Percentiles rank a stretch among this genome's conserved stretches.
These are phyloP conservation scores for Hortiboletus campestris DNA, from an alignment of 768 basidiomycete species.

Conservation along the genomic window DNA sequence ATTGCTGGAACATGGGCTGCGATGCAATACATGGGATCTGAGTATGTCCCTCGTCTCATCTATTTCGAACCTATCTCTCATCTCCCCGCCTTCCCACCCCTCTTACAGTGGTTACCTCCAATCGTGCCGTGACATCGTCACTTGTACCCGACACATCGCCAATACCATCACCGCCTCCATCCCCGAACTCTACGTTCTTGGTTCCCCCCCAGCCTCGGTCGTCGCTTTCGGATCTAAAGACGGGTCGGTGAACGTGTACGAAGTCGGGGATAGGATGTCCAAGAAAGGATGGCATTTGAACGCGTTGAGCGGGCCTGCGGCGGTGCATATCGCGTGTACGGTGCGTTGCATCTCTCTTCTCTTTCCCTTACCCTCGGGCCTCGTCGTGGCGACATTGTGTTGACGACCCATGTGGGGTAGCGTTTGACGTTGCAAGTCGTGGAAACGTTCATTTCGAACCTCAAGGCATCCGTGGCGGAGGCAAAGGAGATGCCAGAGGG, in stretches of 20 bases:
- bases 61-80: neutral
- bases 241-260: conserved; percentile 59
- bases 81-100: too few species aligned
- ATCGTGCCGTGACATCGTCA: conserved; percentile 83
- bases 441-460: conserved; percentile 79
- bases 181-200: conserved; percentile 84
- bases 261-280: conserved; percentile 88
- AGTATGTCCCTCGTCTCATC: conserved; percentile 46
- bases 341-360: conserved; percentile 43
- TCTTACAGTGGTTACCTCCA: conserved; percentile 73
- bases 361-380: too few species aligned
- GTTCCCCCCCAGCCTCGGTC: conserved; percentile 86
- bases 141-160: conserved; percentile 67
- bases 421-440: conserved; percentile 74
- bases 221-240: conserved; percentile 80
- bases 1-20: conserved; percentile 97
- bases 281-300: conserved; percentile 91
- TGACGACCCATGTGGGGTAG: conserved; percentile 38
- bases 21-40: conserved; percentile 87
- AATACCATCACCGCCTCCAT: conserved; percentile 63
- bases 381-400: neutral
- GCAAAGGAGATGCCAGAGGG: conserved; percentile 62
- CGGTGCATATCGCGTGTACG: conserved; percentile 92
- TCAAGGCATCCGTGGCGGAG: conserved; percentile 73
- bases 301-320: conserved; percentile 73